Conservation (phyloP, 805 yeast genomes). For the Metschnikowia orientalis region DNA sequence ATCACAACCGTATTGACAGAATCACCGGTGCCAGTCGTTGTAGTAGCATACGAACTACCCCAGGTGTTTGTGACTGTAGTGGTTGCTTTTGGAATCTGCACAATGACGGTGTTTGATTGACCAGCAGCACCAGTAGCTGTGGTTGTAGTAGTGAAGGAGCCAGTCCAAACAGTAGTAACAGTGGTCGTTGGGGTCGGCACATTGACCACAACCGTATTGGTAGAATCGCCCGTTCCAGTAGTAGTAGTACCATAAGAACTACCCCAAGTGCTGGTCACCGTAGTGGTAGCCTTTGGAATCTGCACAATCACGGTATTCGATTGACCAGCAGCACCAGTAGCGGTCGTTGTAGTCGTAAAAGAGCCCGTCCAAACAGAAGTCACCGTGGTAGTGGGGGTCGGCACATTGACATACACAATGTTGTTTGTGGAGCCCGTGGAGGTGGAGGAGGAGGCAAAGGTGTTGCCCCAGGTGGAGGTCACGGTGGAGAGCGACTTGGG, state of each 20-base stretch:
- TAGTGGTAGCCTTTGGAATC: constrained; percentile 9
- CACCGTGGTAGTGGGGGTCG: constrained; percentile 5
- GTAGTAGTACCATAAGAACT: constrained; percentile 6
- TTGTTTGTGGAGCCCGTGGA: constrained; percentile 5
- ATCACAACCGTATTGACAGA: constrained; percentile 7
- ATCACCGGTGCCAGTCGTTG: constrained; percentile 4
- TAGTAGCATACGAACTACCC: constrained; percentile 2
- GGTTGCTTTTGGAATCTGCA: constrained; percentile 8
- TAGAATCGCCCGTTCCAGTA: constrained; percentile 7
- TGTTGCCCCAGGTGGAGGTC: constrained; percentile 6
- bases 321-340: constrained; percentile 12
- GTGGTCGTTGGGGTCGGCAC: constrained; percentile 12
- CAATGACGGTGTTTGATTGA: constrained; percentile 12
- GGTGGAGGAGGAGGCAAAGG: constrained; percentile 8
- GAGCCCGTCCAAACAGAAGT: constrained; percentile 14
- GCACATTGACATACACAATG: constrained; percentile 10
- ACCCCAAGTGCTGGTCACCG: constrained; percentile 11
- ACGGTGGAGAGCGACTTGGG: constrained; percentile 8
- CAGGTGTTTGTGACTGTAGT: constrained; percentile 4
- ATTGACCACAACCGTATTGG: constrained; percentile 7
- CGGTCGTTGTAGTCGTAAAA: constrained; percentile 12
- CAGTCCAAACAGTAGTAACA: constrained; percentile 10
- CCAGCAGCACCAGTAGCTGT: constrained; percentile 10
- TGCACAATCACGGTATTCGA: constrained; percentile 12
- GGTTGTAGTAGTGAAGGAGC: constrained; percentile 1